These are phyloP conservation scores for Teratosphaeriaceae sp. DNA, from an alignment of 2,329 filamentous ascomycete genomes.

Conservation along the genomic window DNA sequence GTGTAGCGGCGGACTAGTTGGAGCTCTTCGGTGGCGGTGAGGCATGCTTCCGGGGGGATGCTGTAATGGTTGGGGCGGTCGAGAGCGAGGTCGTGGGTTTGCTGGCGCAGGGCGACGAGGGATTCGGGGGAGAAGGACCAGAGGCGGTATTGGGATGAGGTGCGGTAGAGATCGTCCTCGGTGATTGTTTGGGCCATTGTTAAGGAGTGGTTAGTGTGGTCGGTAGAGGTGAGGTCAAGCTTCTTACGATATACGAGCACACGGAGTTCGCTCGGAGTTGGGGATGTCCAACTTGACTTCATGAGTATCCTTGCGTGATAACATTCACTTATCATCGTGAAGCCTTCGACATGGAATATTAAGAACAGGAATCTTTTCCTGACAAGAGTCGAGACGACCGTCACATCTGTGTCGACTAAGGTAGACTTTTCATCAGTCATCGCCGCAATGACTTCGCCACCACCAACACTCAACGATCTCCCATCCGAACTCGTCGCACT, in stretches of 20 bases:
- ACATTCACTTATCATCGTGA: too few species aligned
- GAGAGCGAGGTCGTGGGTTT: slow-evolving; percentile 73
- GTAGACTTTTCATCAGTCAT: too few species aligned
- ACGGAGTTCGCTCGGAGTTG: slow-evolving; percentile 1
- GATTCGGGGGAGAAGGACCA: slow-evolving; percentile 83
- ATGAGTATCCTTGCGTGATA: too few species aligned
- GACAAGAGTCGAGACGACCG: too few species aligned
- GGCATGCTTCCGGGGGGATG: slow-evolving; percentile 56
- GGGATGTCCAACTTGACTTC: too few species aligned
- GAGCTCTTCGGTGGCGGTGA: slow-evolving; percentile 79
- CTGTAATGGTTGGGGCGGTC: slow-evolving; percentile 57
- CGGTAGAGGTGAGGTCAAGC: not conserved
- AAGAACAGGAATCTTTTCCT: too few species aligned
- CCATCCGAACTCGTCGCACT: slow-evolving; percentile 23
- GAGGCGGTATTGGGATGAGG: slow-evolving; percentile 81
- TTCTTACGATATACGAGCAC: too few species aligned
- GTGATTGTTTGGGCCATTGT: slow-evolving; percentile 45
- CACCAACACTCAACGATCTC: slow-evolving; percentile 13
- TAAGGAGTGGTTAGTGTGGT: not conserved
- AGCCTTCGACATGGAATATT: not conserved
- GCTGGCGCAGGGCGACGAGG: slow-evolving; percentile 63
- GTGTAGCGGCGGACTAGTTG: slow-evolving; percentile 76
- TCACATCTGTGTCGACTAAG: too few species aligned
- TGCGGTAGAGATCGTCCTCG: slow-evolving; percentile 86
- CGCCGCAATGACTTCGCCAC: too few species aligned